Percentiles rank a stretch among this genome's conserved stretches.
Evolutionary conservation across 768 basidiomycete species (phyloP).

Genomic region (Pisolithus albus): DNA sequence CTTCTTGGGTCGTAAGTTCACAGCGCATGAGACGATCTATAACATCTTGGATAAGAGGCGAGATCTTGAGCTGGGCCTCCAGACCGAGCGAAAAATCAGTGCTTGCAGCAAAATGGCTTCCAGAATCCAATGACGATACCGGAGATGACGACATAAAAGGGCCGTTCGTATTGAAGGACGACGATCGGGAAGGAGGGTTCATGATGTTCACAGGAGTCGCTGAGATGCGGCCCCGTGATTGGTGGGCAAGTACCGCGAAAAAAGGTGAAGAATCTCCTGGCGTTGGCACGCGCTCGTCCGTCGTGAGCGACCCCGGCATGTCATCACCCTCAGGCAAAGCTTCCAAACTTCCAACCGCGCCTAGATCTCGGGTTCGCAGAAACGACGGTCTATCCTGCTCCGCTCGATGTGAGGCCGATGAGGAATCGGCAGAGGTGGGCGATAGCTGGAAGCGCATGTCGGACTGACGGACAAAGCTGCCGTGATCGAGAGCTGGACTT

Average conservation of each 20-base stretch:
- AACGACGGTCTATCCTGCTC: conserved; percentile 42
- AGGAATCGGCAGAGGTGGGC: conserved; percentile 34
- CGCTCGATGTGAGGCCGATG: conserved; percentile 41
- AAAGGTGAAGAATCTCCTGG: conserved; percentile 29
- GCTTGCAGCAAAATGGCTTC: conserved; percentile 51
- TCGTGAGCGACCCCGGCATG: conserved; percentile 31
- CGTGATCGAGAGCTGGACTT: conserved; percentile 44
- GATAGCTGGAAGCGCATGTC: conserved; percentile 31
- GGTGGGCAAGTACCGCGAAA: conserved; percentile 33
- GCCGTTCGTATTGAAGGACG: conserved; percentile 38
- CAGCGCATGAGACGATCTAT: conserved; percentile 67
- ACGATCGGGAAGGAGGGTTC: conserved; percentile 29
- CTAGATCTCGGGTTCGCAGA: conserved; percentile 41
- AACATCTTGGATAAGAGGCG: conserved; percentile 70
- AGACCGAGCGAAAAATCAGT: conserved; percentile 46
- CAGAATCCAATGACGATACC: conserved; percentile 72
- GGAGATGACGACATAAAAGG: conserved; percentile 63
- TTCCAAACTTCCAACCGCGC: conserved; percentile 44
- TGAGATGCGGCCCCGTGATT: conserved; percentile 32
- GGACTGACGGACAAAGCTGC: conserved; percentile 13
- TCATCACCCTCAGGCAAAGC: conserved; percentile 52
- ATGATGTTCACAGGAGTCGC: conserved; percentile 42
- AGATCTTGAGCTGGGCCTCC: conserved; percentile 68
- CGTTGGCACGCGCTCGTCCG: conserved; percentile 20
- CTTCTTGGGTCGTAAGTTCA: conserved; percentile 62